phyloP scores from a whole-genome alignment of 2,329 filamentous ascomycete species.

The Pseudonectria buxi region DNA sequence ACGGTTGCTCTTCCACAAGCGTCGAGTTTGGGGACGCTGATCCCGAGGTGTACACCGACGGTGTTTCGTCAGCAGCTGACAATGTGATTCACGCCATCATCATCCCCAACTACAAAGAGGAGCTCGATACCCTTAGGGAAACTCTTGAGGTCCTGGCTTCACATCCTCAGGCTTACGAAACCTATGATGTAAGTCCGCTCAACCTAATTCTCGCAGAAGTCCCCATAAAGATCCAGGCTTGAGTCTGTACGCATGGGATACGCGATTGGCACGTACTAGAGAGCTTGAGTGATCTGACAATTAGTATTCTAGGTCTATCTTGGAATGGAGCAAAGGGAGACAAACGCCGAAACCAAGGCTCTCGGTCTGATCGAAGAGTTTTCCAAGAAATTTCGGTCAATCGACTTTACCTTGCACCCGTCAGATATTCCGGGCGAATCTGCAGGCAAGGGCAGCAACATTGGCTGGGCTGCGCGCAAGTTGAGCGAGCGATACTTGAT shows the following conservation, averaged over 20 bases:
- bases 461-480: constrained; percentile 63
- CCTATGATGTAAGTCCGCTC: constrained; percentile 58
- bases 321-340: constrained; percentile 66
- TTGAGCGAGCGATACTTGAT: constrained; percentile 55
- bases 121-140: constrained; percentile 59
- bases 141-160: constrained; percentile 63
- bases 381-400: constrained; percentile 56
- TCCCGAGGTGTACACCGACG: constrained; percentile 39
- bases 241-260: too few species aligned
- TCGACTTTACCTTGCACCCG: constrained; percentile 63
- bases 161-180: constrained; percentile 55
- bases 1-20: constrained; percentile 40
- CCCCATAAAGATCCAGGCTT: too few species aligned
- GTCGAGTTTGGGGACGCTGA: constrained; percentile 48
- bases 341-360: constrained; percentile 54
- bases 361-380: constrained; percentile 55
- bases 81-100: constrained; percentile 59
- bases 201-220: too few species aligned
- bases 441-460: constrained; percentile 69
- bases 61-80: constrained; percentile 32
- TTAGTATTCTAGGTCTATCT: constrained; percentile 52
- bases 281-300: constrained; percentile 3
- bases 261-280: not conserved
- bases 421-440: constrained; percentile 59
- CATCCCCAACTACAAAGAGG: constrained; percentile 69